A percentile compares a stretch with the other conserved stretches of the same genome.
Evolutionary conservation across 768 basidiomycete species (phyloP).

Genomic region (Termitomyces sp.): DNA sequence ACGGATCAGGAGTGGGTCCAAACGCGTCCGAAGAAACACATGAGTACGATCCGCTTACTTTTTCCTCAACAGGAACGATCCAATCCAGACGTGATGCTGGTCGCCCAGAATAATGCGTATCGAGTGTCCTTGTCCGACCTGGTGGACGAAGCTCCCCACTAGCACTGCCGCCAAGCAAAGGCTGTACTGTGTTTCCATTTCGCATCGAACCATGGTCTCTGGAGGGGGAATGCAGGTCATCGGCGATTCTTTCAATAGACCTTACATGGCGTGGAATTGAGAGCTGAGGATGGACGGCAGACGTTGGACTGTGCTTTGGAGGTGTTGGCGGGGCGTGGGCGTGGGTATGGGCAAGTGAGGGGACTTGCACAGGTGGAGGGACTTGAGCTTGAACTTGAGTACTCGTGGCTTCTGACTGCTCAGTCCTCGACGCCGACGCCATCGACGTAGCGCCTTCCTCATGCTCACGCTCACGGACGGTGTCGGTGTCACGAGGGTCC

Average conservation of each 20-base stretch:
- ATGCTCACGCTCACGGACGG: constrained; percentile 4
- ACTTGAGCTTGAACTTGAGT: neutral
- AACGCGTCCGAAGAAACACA: neutral
- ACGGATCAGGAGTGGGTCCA: neutral
- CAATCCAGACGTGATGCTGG: constrained; percentile 30
- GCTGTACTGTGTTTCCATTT: constrained; percentile 12
- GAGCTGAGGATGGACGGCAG: neutral
- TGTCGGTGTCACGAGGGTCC: constrained; percentile 3
- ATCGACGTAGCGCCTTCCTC: neutral
- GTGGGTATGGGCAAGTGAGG: neutral
- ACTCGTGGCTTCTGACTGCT: neutral
- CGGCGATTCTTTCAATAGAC: constrained; percentile 3
- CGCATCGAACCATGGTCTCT: neutral
- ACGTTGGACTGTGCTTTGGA: constrained; percentile 1
- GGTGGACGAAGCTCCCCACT: constrained; percentile 4
- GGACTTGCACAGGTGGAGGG: neutral
- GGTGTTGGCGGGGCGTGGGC: neutral
- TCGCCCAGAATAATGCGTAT: constrained; percentile 11
- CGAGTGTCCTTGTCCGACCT: constrained; percentile 7
- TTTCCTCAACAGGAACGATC: constrained; percentile 27
- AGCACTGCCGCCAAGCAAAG: constrained; percentile 8
- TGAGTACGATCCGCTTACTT: neutral
- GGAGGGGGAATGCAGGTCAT: neutral
- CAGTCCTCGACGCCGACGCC: neutral
- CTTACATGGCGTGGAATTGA: constrained; percentile 1